Evolutionary conservation across 1,284 basidiomycete species (phyloP), one percentile per base, ranked within the genome.

Genomic region (Ustilago loliicola): DNA sequence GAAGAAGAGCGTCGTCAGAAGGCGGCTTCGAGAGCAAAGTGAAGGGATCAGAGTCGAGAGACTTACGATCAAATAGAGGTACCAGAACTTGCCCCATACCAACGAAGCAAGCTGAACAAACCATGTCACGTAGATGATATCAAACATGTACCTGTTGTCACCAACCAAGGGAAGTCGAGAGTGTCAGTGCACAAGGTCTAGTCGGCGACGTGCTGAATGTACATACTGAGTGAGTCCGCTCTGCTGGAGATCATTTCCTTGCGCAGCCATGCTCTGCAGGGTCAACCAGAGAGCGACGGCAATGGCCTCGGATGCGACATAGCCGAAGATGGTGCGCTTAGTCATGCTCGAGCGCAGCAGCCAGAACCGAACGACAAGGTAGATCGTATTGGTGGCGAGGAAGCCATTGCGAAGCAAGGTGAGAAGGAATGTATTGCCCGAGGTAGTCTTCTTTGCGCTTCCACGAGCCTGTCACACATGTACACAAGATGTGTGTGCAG

Each of bases 91-190:
- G 54, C 72, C 61, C 53, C 86, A 60, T 27, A 87, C 60, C 30
- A 86, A 79, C 10, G 86, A 82, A 25, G 74, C 60, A 45, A 86
- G 60, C 56, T 87, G 86, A 2, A 86, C 82, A 61, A 85, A 83
- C 86, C 87, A 87, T 0, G 87, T 87, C 10, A 87, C 79, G 61
- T 87, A 87, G 65, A 87, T 71, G 9, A 87, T 59, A 65, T 87
- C 87, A 30, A 87, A 87, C 81, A 87, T 84, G 80, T 87, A 87
- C n/a, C 83, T 84, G 68, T 30, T 3, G 21, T n/a, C 40, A 30
- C 9, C 2, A 47, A 21, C 4, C 2, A 27, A 1, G 10, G 27
- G 17, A 8, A 23, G 29, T 42, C 27, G 38, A 29, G 7, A 27
- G 17, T 17, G 21, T 56, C 36, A 56, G 54, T 17, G 25, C 17